These are phyloP conservation scores for Fusarium temperatum DNA, from an alignment of 2,329 filamentous ascomycete genomes.

Conservation along the genomic window DNA sequence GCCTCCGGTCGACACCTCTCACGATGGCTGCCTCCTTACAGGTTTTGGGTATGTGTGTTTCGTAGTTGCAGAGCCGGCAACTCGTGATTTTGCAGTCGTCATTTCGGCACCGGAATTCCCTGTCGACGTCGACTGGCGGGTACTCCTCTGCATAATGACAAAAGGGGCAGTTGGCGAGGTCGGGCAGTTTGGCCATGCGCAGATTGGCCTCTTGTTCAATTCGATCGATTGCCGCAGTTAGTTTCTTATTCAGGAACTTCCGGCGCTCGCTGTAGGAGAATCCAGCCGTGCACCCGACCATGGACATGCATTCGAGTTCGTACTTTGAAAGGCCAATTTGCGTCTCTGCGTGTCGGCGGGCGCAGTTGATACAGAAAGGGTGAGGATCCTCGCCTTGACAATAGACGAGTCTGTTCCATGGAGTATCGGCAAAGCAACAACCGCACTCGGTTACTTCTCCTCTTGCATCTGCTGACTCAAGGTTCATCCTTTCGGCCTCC, in stretches of 20 bases:
- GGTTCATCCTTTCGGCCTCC: slow-evolving; percentile 50
- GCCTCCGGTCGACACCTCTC: slow-evolving; percentile 67
- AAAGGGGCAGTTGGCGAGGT: slow-evolving; percentile 80
- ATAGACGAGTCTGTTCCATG: slow-evolving; percentile 73
- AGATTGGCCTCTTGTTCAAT: slow-evolving; percentile 77
- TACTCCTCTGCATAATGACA: slow-evolving; percentile 83
- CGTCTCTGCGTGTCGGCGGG: slow-evolving; percentile 70
- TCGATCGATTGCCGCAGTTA: slow-evolving; percentile 70
- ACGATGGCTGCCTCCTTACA: slow-evolving; percentile 74
- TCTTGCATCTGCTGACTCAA: slow-evolving; percentile 52
- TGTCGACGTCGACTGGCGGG: slow-evolving; percentile 71
- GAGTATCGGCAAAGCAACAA: slow-evolving; percentile 75
- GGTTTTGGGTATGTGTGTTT: slow-evolving; percentile 76
- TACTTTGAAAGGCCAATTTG: slow-evolving; percentile 76
- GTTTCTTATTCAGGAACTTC: slow-evolving; percentile 66
- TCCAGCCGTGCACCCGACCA: slow-evolving; percentile 68
- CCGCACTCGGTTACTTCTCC: slow-evolving; percentile 72
- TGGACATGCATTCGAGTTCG: slow-evolving; percentile 75
- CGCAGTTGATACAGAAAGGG: slow-evolving; percentile 76
- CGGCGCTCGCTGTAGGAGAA: slow-evolving; percentile 67
- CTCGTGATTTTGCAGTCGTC: slow-evolving; percentile 70
- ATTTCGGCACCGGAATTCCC: slow-evolving; percentile 77
- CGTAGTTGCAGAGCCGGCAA: slow-evolving; percentile 73
- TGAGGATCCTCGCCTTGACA: slow-evolving; percentile 70
- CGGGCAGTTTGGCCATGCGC: slow-evolving; percentile 74